phyloP scores from a whole-genome alignment of 352 stramenopile genomes.

The Phytophthora brassicae region DNA sequence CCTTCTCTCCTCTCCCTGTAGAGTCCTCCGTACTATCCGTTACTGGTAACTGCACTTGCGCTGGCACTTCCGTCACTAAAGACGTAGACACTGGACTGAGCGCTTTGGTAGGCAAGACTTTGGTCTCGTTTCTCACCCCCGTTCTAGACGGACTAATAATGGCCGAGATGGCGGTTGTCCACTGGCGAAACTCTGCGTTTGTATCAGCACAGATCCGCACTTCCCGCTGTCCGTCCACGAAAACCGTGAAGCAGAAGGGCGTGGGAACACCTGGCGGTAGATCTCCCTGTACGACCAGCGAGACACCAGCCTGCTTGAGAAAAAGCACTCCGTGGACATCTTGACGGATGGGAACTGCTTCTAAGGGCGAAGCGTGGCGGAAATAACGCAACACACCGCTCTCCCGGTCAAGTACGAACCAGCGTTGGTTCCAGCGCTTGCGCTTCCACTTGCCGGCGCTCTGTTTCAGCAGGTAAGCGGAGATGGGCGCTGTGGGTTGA shows the following conservation, averaged over 20 bases:
- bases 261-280: slow-evolving; percentile 67
- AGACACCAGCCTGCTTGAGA: slow-evolving; percentile 47
- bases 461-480: slow-evolving; percentile 78
- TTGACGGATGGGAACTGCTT: slow-evolving; percentile 51
- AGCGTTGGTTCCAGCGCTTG: slow-evolving; percentile 80
- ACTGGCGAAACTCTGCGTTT: slow-evolving; percentile 71
- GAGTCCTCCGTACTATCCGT: slow-evolving; percentile 17
- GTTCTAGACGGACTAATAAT: slow-evolving; percentile 52
- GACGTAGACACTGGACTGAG: slow-evolving; percentile 9
- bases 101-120: slow-evolving; percentile 5
- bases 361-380: slow-evolving; percentile 59
- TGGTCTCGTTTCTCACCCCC: background rate
- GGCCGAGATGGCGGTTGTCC: slow-evolving; percentile 70
- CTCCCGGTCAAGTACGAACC: slow-evolving; percentile 74
- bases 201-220: slow-evolving; percentile 70
- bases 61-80: slow-evolving; percentile 11
- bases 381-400: slow-evolving; percentile 75
- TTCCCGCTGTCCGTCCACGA: slow-evolving; percentile 35
- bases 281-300: slow-evolving; percentile 74
- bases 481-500: slow-evolving; percentile 30
- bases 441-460: slow-evolving; percentile 80
- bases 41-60: slow-evolving; percentile 7
- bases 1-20: slow-evolving; percentile 1
- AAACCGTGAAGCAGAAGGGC: slow-evolving; percentile 79
- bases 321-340: slow-evolving; percentile 59